Evolutionary conservation across 495 filamentous ascomycete genomes (phyloP), one percentile per base, ranked within the genome.

Genomic region (Gamarada debralockiae): DNA sequence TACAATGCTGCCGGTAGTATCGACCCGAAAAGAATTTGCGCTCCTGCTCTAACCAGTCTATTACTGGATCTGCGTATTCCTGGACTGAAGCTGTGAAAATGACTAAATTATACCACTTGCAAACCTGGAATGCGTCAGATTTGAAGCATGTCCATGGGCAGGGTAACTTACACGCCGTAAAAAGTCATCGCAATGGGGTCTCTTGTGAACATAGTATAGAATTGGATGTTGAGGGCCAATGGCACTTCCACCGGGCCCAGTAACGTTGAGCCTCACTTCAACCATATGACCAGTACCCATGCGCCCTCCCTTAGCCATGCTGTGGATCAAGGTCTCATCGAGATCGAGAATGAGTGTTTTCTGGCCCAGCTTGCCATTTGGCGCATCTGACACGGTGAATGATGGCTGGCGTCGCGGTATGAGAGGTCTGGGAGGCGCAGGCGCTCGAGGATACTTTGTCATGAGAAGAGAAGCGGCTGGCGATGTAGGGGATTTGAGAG

Each of bases 281-380:
- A 98, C 92, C 93, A 97, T 97, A 69, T 98, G 95, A 20, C 93
- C 93, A 22, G 88, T 92, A 59, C 85, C 89, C 90, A 96, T 97
- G 36, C 91, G 82, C 31, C 92, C 92, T 23, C 93, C 93, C 67
- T 96, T 97, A 40, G 92, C 90, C 70, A 97, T 85, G 65, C 90
- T 96, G 72, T 98, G 93, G 62, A 98, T 97, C 47, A 98, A 73
- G 0, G 93, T 98, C 64, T 98, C 93, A 66, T 98, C 93, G 14
- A 98, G 80, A 65, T 98, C 93, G 23, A 98, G 76, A 58, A 98
- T 92, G 52, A 98, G 68, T 2, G 93, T 97, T 71, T 98, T 98
- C 65, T 92, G 85, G 0, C 71, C 71, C 17, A 72, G 65, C 70
- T 72, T 57, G 69, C 68, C 55, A 65, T 69, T 67, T 61, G 70